These are phyloP conservation scores for Coemansia sp. DNA, from an alignment of 192 early-diverging fungal species.

Conservation along the genomic window DNA sequence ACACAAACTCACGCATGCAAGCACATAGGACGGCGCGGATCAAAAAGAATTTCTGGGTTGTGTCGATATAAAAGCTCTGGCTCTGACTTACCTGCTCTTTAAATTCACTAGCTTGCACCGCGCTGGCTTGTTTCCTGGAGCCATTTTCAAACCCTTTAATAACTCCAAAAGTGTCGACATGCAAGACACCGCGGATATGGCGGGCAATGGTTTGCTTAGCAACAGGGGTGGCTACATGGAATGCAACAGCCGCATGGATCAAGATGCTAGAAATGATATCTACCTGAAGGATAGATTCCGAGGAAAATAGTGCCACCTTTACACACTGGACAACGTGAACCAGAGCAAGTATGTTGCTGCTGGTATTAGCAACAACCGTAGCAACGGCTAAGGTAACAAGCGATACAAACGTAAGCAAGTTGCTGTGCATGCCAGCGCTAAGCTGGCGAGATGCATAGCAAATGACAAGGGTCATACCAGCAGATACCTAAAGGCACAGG, in stretches of 20 bases:
- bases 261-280: not conserved
- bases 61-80: constrained; percentile 1
- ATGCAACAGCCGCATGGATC: not conserved
- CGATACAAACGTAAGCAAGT: not conserved
- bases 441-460: not conserved
- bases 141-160: not conserved
- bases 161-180: not conserved
- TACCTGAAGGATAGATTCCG: not conserved
- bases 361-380: not conserved
- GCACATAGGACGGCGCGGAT: not conserved
- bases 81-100: not conserved
- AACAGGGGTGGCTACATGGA: not conserved
- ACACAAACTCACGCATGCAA: not conserved
- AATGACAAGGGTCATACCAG: not conserved
- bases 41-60: constrained; percentile 1
- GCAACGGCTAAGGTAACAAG: not conserved
- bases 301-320: not conserved
- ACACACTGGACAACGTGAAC: not conserved
- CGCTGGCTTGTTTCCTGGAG: not conserved
- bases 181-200: not conserved
- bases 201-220: not conserved
- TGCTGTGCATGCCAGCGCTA: not conserved
- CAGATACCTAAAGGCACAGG: not conserved
- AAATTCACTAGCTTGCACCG: too few relatives aligned
- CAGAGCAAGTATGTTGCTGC: not conserved